Percentiles rank a stretch among this genome's conserved stretches.
These are phyloP conservation scores for Galeopsis tetrahit DNA, from an alignment of 257 asterid genomes.

Conservation along the genomic window DNA sequence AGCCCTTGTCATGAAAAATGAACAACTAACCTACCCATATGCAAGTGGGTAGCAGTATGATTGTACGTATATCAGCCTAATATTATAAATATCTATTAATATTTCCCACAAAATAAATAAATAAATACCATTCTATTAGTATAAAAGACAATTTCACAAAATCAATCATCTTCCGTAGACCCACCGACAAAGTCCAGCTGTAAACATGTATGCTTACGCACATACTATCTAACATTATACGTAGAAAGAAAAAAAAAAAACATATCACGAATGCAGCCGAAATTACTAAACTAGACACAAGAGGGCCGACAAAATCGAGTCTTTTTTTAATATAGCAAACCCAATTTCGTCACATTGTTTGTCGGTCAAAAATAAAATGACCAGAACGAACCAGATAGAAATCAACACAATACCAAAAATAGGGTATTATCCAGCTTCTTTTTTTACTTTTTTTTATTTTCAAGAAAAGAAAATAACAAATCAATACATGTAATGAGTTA, in stretches of 20 bases:
- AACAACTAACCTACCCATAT: neutral
- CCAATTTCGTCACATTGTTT: slow-evolving; percentile 30
- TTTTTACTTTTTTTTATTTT: slow-evolving; percentile 43
- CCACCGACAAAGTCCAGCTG: slow-evolving; percentile 34
- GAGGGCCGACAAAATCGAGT: slow-evolving; percentile 37
- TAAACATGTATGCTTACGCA: slow-evolving; percentile 10
- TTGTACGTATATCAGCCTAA: neutral
- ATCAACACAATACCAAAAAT: slow-evolving; percentile 20
- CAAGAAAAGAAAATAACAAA: slow-evolving; percentile 41
- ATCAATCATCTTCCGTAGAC: slow-evolving; percentile 23
- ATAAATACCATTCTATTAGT: neutral
- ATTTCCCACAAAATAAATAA: neutral
- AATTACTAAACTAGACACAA: slow-evolving; percentile 39
- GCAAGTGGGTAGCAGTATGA: too few relatives aligned
- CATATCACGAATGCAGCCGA: neutral
- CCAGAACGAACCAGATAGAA: neutral
- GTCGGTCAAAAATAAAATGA: slow-evolving; percentile 3
- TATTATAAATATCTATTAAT: neutral
- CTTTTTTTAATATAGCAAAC: slow-evolving; percentile 10
- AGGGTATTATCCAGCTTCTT: slow-evolving; percentile 21
- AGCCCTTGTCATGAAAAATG: neutral
- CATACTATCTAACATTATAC: neutral
- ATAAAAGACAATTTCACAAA: slow-evolving; percentile 11
- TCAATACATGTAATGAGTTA: slow-evolving; percentile 43
- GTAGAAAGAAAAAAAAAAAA: neutral